Evolutionary conservation across 768 basidiomycete genomes (phyloP), one percentile per base, ranked within the genome.

Genomic region (Panaeolus cyanescens): DNA sequence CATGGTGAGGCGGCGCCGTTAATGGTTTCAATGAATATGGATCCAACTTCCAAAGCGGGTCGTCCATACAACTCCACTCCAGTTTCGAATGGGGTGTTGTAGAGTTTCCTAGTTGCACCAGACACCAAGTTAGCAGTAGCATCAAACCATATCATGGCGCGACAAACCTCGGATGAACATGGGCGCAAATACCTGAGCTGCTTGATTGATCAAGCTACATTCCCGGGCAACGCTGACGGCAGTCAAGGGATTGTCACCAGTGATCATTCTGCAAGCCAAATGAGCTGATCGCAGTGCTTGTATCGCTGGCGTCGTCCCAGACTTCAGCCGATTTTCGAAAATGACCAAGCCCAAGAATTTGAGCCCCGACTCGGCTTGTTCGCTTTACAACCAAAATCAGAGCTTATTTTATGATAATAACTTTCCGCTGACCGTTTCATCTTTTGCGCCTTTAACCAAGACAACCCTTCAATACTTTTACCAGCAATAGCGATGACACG

Each of bases 401-500:
- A 42, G 32, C 28, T 31, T 17, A 4, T 22, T 10, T 45, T 30
- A 30, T 13, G 37, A 56, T 37, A 32, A 42, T 37, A 58, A 39
- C 13, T 12, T 15, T 28, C 12, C 32, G 72, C 83, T 56, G 30
- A 91, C 95, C 97, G 83, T 75, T 94, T 96, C 88, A 99, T 90
- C 54, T 92, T 87, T 72, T 99, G 97, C 0, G 97, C 97, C 70
- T 91, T 99, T 60, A 99, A 82, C 97, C 97, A 99, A 0, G 96
- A 92, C 59, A 99, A 75, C 13, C 92, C 89, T 33, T 96, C 93
- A 58, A 99, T 85, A 64, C 87, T 95, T 81, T 97, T 99, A 13
- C 97, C 97, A 17, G 96, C 97, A 65, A 99, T 92, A 12, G 96
- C 97, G 62, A 99, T 99, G 17, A 99, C 97, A 60, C 97, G 90